Evolutionary conservation across 306 rosid species (phyloP).

Genomic region (Quercus robur): DNA sequence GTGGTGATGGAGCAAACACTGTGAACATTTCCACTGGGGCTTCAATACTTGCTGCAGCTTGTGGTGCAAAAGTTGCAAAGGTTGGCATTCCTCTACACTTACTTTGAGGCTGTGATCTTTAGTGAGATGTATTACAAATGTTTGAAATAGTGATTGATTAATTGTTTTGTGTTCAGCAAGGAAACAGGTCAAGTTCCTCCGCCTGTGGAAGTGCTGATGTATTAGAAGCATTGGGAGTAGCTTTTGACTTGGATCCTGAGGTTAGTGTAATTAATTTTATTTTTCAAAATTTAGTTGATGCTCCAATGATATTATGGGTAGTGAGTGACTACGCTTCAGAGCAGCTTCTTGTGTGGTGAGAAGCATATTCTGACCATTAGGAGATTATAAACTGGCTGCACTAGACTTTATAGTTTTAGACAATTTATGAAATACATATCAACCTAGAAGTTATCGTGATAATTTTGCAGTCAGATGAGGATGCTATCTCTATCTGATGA

Average conservation of each 20-base stretch:
- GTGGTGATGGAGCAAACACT: slow-evolving; percentile 93
- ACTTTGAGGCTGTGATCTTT: not conserved
- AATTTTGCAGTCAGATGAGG: not conserved
- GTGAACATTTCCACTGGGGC: slow-evolving; percentile 94
- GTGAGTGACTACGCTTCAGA: not conserved
- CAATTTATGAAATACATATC: not conserved
- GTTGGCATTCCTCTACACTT: slow-evolving; percentile 25
- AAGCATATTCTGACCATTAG: not conserved
- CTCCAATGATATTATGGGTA: not conserved
- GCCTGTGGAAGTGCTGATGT: slow-evolving; percentile 99
- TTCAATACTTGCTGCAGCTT: slow-evolving; percentile 91
- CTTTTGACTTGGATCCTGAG: slow-evolving; percentile 79
- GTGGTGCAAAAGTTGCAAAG: slow-evolving; percentile 95
- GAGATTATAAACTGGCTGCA: not conserved
- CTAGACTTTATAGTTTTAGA: not conserved
- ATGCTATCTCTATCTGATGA: not conserved
- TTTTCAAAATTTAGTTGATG: not conserved
- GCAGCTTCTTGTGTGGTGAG: not conserved
- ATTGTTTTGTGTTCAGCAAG: slow-evolving; percentile 60
- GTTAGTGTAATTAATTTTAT: slow-evolving; percentile 25
- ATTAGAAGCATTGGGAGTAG: slow-evolving; percentile 73
- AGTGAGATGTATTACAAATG: not conserved
- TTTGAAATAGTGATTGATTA: not conserved
- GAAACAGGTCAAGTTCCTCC: slow-evolving; percentile 89
- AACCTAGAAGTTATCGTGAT: not conserved